Conservation (phyloP, 1,139 yeast species). For the Wickerhamomyces sp. region DNA sequence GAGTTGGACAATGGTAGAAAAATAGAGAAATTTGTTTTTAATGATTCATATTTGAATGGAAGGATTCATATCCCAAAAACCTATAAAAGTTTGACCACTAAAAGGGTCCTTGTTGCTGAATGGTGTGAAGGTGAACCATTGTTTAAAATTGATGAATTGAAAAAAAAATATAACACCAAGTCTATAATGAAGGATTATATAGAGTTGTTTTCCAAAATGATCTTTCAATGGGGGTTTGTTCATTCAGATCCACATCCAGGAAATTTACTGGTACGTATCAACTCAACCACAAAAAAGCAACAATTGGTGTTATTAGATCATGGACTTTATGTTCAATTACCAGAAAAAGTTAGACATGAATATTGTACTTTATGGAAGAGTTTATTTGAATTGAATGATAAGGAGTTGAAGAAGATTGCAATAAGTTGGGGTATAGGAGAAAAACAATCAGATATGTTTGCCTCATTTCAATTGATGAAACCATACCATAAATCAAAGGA, state of each 20-base stretch:
- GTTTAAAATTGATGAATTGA: conserved; percentile 39
- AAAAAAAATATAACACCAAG: conserved; percentile 37
- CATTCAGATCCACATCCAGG: conserved; percentile 71
- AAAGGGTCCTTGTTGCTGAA: conserved; percentile 57
- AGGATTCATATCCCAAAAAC: conserved; percentile 52
- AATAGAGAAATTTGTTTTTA: conserved; percentile 28
- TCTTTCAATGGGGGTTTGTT: conserved; percentile 69
- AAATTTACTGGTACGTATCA: conserved; percentile 51
- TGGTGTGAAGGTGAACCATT: conserved; percentile 73
- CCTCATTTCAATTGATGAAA: conserved; percentile 51
- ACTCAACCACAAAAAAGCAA: conserved; percentile 36
- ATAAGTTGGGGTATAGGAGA: conserved; percentile 68
- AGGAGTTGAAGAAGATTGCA: conserved; percentile 46
- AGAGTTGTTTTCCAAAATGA: conserved; percentile 58
- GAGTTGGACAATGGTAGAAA: conserved; percentile 50
- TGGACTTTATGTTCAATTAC: conserved; percentile 59
- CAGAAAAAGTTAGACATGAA: conserved; percentile 46
- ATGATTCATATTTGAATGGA: conserved; percentile 31
- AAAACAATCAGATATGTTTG: conserved; percentile 48
- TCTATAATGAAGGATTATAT: conserved; percentile 49
- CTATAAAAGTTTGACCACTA: conserved; percentile 41
- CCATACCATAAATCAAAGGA: conserved; percentile 32
- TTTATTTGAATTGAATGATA: conserved; percentile 47
- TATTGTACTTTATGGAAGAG: conserved; percentile 63
- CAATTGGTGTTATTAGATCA: conserved; percentile 71